A percentile compares a stretch with the other conserved stretches of the same genome.
phyloP scores from a whole-genome alignment of 441 rosid species.

The Raphanus hybrid region DNA sequence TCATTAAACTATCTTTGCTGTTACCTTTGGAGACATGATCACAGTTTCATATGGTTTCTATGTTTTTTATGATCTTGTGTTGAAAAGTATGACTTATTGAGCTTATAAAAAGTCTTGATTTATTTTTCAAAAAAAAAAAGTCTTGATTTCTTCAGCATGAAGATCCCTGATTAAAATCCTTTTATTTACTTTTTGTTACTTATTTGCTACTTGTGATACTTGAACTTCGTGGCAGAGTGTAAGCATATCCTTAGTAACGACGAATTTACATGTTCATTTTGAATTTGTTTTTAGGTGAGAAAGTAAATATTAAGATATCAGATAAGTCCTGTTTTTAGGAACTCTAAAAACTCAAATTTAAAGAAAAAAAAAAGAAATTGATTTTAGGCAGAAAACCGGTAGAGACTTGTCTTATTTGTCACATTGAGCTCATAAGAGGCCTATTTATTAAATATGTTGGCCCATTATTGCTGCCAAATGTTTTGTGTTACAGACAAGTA shows the following conservation, averaged over 20 bases:
- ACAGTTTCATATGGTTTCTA: neutral
- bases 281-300: neutral
- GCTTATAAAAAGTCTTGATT: neutral
- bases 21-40: neutral
- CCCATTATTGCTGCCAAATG: conserved; percentile 6
- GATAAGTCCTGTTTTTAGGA: neutral
- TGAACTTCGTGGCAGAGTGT: neutral
- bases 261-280: neutral
- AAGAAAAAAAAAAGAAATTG: neutral
- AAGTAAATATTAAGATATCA: neutral
- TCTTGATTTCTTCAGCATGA: neutral
- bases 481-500: conserved; percentile 2
- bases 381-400: neutral
- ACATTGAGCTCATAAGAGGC: neutral
- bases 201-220: neutral
- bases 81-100: neutral
- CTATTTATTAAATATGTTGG: neutral
- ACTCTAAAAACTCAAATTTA: neutral
- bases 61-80: neutral
- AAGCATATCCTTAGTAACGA: neutral
- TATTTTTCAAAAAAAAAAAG: too few relatives aligned
- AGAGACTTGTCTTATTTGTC: neutral
- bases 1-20: conserved; percentile 1
- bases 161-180: neutral
- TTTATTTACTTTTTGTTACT: neutral